phyloP scores from a whole-genome alignment of 768 basidiomycete species.

The Dacryopinax primogenitus region DNA sequence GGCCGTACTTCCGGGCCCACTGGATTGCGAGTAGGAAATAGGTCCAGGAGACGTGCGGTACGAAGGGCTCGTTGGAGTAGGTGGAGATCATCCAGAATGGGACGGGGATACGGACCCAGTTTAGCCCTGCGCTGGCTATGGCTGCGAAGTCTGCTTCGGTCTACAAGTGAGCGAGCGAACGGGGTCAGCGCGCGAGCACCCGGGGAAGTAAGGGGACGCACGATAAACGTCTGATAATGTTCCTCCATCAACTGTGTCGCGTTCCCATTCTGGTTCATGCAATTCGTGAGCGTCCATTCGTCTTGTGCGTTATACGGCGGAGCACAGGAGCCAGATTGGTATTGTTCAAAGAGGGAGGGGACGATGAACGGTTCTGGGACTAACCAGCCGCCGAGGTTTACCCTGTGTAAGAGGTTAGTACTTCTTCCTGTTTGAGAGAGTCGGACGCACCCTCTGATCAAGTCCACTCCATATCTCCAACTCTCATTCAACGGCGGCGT shows the following conservation, averaged over 20 bases:
- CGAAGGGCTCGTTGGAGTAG: conserved; percentile 61
- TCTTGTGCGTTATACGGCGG: conserved; percentile 30
- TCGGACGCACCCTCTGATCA: conserved; percentile 41
- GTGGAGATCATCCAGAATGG: conserved; percentile 80
- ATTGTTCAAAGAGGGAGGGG: conserved; percentile 49
- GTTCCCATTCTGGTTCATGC: conserved; percentile 54
- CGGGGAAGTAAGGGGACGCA: conserved; percentile 29
- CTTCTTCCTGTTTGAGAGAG: not conserved
- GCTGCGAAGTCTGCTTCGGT: conserved; percentile 81
- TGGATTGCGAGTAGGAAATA: conserved; percentile 62
- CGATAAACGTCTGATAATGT: conserved; percentile 75
- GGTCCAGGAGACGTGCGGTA: conserved; percentile 64
- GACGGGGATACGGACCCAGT: conserved; percentile 69
- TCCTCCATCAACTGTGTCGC: conserved; percentile 53
- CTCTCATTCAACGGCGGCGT: conserved; percentile 62
- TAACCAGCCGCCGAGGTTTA: conserved; percentile 65
- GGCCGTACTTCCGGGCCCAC: conserved; percentile 82
- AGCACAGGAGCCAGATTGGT: conserved; percentile 30
- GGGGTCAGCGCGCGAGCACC: not conserved
- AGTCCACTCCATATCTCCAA: conserved; percentile 58
- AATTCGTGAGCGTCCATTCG: conserved; percentile 53
- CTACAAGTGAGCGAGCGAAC: conserved; percentile 29
- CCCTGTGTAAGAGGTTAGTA: conserved; percentile 24
- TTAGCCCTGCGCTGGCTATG: conserved; percentile 78
- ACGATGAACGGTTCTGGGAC: conserved; percentile 69